Base-by-base conservation (phyloP, 2,329 filamentous ascomycete genomes). In the Penicillium sp. region DNA sequence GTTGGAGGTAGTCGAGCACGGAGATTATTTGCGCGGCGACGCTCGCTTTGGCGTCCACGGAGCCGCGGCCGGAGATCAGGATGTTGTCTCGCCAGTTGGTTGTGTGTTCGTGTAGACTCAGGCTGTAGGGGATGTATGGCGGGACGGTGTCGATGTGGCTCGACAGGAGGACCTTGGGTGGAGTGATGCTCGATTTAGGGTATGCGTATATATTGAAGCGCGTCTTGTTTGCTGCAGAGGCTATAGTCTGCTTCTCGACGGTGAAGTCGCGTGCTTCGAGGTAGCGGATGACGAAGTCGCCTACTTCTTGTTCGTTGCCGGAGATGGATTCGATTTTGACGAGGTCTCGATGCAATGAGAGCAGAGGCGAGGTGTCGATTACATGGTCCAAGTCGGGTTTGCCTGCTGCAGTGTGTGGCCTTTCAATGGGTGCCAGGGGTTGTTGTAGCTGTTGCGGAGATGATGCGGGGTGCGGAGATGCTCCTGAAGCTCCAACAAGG, bases 121-220 rank as follows among this genome's bases (percentile, higher is more conserved):
- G 80, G 9, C 71, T 73, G 66, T 79, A 79, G 12, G 75, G 73
- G 58, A 77, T 77, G 63, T 72, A 77, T 2, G 77, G 77, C 1
- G 77, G 77, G 42, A 83, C 84, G 2, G 83, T 85, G 65, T 97
- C 92, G 65, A 96, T 93, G 70, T 96, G 91, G 56, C 87, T 91
- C 1, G 86, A 86, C 35, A 78, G 62, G 20, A 77, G 66, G 33
- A 78, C 70, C 45, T 71, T 65, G 3, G 71, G 71, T 38, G 62
- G 30, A 48, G 52, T 40, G 12, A 56, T 50, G 18, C 50, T 53
- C 11, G 56, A 60, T 14, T 63, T 55, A 2, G 71, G 68, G 54
- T 68, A 91, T 1, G 91, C 91, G 42, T 92, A 77, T 49, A 96
- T 79, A 66, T 96, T 96, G 77, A 87, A 91, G 43, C 88, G 81